These are phyloP conservation scores for Inga leiocalycina DNA, from an alignment of 306 rosid genomes.

Conservation along the genomic window DNA sequence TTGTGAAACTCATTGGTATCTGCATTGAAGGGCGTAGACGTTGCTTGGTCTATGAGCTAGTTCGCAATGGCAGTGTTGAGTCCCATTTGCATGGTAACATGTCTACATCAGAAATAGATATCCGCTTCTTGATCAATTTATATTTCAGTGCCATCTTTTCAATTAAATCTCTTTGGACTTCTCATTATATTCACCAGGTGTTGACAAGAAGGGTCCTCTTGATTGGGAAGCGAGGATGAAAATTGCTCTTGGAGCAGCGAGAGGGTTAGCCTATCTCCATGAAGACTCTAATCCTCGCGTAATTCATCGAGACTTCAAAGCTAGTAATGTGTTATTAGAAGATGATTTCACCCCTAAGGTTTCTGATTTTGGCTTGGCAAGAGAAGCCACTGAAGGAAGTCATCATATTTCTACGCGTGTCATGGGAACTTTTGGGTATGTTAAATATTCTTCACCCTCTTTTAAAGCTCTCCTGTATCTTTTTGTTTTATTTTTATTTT, in stretches of 20 bases:
- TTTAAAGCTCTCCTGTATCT: background rate
- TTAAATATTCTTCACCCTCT: background rate
- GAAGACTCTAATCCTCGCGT: slow-evolving; percentile 98
- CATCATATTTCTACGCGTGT: slow-evolving; percentile 84
- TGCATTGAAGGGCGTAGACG: slow-evolving; percentile 82
- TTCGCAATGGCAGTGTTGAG: slow-evolving; percentile 93
- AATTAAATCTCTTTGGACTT: slow-evolving; percentile 20
- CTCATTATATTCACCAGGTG: slow-evolving; percentile 51
- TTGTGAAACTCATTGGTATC: slow-evolving; percentile 91
- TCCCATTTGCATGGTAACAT: slow-evolving; percentile 93
- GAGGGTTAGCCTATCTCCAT: slow-evolving; percentile 97
- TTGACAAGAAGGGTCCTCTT: slow-evolving; percentile 76
- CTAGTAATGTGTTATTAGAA: slow-evolving; percentile 89
- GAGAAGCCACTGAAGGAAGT: slow-evolving; percentile 97
- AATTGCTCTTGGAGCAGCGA: slow-evolving; percentile 95
- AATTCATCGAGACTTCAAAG: slow-evolving; percentile 93
- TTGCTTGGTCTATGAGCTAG: slow-evolving; percentile 90
- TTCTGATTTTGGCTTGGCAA: slow-evolving; percentile 97
- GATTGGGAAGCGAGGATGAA: slow-evolving; percentile 94
- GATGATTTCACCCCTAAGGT: slow-evolving; percentile 94
- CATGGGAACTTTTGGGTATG: slow-evolving; percentile 98
- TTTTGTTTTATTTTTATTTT: background rate
- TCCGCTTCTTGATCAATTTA: slow-evolving; percentile 24
- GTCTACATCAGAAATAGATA: slow-evolving; percentile 24
- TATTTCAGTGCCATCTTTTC: slow-evolving; percentile 12